phyloP scores from a whole-genome alignment of 1,284 basidiomycete genomes.

The Apiotrichum brassicae region DNA sequence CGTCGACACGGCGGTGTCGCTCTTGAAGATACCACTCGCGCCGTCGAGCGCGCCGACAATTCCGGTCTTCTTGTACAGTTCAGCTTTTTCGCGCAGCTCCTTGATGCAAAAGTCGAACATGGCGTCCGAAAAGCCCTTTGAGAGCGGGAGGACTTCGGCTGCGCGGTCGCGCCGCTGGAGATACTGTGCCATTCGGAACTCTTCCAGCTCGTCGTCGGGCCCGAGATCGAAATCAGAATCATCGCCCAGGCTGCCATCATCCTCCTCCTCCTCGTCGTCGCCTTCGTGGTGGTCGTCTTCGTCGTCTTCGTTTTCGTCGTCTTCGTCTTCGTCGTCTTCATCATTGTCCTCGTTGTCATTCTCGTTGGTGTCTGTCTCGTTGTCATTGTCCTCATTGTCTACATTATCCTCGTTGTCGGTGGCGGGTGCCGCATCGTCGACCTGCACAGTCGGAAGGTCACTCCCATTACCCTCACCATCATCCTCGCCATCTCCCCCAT shows the following conservation, averaged over 20 bases:
- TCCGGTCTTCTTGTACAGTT: background rate
- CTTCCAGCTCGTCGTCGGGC: too few relatives aligned
- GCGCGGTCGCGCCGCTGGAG: too few relatives aligned
- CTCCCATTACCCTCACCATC: background rate
- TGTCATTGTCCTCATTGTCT: background rate
- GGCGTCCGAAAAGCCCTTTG: conserved; percentile 5
- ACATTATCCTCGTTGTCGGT: background rate
- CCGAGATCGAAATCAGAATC: background rate
- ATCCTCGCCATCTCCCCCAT: background rate
- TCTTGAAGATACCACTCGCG: conserved; percentile 1
- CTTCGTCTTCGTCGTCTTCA: background rate
- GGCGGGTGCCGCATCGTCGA: background rate
- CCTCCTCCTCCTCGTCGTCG: background rate
- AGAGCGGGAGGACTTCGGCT: background rate
- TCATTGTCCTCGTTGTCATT: background rate
- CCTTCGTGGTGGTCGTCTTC: background rate
- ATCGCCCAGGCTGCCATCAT: background rate
- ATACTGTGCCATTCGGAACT: too few relatives aligned
- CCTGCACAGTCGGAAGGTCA: too few relatives aligned
- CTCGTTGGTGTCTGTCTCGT: background rate
- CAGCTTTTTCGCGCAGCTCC: conserved; percentile 15
- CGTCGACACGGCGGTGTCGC: background rate
- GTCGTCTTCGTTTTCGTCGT: background rate
- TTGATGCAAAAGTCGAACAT: conserved; percentile 11
- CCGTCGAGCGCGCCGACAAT: conserved; percentile 4